These are phyloP conservation scores for Coemansia sp. DNA, from an alignment of 192 early-diverging fungal genomes.

Conservation along the genomic window DNA sequence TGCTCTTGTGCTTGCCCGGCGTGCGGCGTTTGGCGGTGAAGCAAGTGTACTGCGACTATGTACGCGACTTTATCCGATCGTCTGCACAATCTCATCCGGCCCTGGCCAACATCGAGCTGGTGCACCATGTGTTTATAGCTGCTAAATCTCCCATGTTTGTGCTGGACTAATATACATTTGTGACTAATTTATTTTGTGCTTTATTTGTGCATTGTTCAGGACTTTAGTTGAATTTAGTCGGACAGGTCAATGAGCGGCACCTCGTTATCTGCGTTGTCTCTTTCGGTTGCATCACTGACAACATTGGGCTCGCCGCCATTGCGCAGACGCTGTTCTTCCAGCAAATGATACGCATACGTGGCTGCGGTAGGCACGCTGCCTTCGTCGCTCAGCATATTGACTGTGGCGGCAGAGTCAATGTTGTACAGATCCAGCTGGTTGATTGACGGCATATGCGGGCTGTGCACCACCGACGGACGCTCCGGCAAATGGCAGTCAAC, in stretches of 20 bases:
- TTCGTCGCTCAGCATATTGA: background rate
- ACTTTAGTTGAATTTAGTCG: background rate
- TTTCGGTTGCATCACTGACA: background rate
- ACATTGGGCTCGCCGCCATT: too few species aligned
- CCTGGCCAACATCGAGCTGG: constrained; percentile 13
- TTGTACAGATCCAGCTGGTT: background rate
- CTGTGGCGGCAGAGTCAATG: background rate
- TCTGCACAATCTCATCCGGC: constrained; percentile 4
- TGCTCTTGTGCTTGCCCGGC: constrained; percentile 26
- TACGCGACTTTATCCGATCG: constrained; percentile 3
- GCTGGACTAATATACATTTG: background rate
- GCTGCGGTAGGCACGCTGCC: background rate
- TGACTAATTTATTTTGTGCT: background rate
- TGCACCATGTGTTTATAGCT: constrained; percentile 25
- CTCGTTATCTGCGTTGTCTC: background rate
- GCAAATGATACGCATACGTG: background rate
- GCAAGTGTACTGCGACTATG: constrained; percentile 16
- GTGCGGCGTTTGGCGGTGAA: constrained; percentile 22
- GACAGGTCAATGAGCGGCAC: background rate
- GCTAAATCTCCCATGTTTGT: constrained; percentile 3
- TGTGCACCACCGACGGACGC: background rate
- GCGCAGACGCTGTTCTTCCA: constrained; percentile 2
- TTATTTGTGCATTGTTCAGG: too few species aligned
- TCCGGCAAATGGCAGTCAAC: background rate
- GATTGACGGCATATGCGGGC: background rate